Percentiles rank a stretch among this genome's conserved stretches.
Conservation (phyloP, 169 alveolate genomes). For the Eimeria tenella region DNA sequence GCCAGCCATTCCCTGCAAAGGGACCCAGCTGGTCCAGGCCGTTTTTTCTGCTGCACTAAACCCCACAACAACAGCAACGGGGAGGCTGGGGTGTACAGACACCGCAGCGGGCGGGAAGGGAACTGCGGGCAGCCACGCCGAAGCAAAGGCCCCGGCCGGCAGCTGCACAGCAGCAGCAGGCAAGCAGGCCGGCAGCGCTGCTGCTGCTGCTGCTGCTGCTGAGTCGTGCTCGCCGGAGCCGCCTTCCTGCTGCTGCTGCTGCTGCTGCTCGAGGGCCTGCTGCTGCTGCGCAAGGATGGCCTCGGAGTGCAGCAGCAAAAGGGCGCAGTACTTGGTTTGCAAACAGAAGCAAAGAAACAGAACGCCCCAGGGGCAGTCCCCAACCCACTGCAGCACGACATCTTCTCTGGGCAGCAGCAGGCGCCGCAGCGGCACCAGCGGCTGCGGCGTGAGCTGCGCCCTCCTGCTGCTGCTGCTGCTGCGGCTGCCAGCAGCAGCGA, state of each 20-base stretch:
- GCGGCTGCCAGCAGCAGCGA: conserved; percentile 2
- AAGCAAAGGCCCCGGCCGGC: conserved; percentile 22
- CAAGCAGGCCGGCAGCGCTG: not conserved
- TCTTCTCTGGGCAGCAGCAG: conserved; percentile 47
- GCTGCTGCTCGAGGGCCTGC: conserved; percentile 12
- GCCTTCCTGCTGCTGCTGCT: conserved; percentile 45
- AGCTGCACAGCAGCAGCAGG: conserved; percentile 14
- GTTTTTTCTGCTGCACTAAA: not conserved
- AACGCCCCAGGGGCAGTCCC: conserved; percentile 49
- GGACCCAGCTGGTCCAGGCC: conserved; percentile 53
- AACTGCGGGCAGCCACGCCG: conserved; percentile 48
- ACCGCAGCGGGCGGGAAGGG: conserved; percentile 59
- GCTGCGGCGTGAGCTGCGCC: conserved; percentile 42
- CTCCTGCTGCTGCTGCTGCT: conserved; percentile 37
- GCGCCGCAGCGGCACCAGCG: conserved; percentile 66
- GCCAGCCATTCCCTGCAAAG: conserved; percentile 14
- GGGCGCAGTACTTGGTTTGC: conserved; percentile 51
- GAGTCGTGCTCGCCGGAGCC: not conserved
- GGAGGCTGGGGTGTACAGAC: conserved; percentile 50
- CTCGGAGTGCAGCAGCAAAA: conserved; percentile 56
- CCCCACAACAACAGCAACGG: conserved; percentile 46
- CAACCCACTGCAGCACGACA: conserved; percentile 71
- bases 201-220: conserved; percentile 3
- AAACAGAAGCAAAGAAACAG: conserved; percentile 32
- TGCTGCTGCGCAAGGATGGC: conserved; percentile 17